Evolutionary conservation across 176 grass and related monocot genomes (phyloP).

Genomic region (Poa annua): DNA sequence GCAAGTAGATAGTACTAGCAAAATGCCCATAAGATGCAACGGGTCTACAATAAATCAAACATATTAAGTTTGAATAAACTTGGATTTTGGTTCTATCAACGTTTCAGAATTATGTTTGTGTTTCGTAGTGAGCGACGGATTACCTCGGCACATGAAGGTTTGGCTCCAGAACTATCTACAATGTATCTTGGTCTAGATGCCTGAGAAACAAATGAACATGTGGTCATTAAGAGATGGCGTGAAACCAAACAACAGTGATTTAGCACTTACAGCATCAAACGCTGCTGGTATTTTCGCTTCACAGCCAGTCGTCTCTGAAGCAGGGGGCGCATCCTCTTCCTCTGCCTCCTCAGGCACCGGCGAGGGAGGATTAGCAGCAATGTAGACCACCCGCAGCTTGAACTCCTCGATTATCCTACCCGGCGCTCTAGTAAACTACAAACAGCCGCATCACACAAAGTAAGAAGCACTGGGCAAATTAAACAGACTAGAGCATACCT

Average conservation of each 20-base stretch:
- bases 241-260: not conserved
- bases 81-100: too few species aligned
- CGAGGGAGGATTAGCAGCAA: constrained; percentile 88
- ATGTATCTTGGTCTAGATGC: constrained; percentile 30
- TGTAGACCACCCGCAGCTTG: constrained; percentile 80
- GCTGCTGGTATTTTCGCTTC: constrained; percentile 38
- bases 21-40: too few species aligned
- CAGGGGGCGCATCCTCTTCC: constrained; percentile 58
- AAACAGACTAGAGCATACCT: not conserved
- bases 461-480: not conserved
- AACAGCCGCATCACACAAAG: not conserved
- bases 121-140: not conserved
- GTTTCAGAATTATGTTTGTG: too few species aligned
- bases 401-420: constrained; percentile 80
- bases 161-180: constrained; percentile 46
- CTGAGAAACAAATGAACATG: constrained; percentile 34
- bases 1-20: not conserved
- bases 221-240: constrained; percentile 12
- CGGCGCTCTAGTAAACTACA: constrained; percentile 70
- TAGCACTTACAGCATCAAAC: constrained; percentile 48
- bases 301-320: constrained; percentile 35
- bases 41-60: too few species aligned
- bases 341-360: constrained; percentile 89
- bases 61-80: too few species aligned
- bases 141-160: constrained; percentile 56